Evolutionary conservation across 2,329 filamentous ascomycete species (phyloP), one percentile per base, ranked within the genome.

Genomic region (Colletotrichum eleusines): DNA sequence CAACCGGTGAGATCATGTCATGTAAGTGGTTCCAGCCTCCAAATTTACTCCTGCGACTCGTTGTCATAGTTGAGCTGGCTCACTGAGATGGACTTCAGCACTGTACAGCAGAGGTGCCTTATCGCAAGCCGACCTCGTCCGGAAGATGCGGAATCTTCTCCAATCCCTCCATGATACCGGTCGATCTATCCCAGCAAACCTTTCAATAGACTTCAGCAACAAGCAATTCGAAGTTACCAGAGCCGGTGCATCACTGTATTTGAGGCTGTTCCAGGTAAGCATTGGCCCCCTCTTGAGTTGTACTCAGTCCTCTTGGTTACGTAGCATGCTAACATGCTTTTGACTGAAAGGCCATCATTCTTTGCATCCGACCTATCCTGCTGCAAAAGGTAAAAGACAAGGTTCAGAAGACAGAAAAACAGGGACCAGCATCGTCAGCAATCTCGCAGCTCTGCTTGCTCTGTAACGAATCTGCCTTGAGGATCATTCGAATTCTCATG

Each of bases 371-470:
- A 2, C 77, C 77, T 28, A 74, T 78, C 16, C 63, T 78, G 5
- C 73, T 78, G 0, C 77, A 78, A 26, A 67, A 74, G 16, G 77
- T 77, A 31, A 78, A 78, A 40, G 77, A 78, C 28, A 77, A 77
- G 42, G 75, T 78, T 5, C 61, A 76, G 14, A 67, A 71, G 1
- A 67, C 69, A 1, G 63, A 74, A 2, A 72, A 74, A 9, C 71
- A 75, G 1, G 73, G 33, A 11, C n/a, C 75, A 1, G 65, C 74
- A 4, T 74, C 77, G 4, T 64, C 66, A 0, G 68, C 68, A 23
- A 71, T 71, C 16, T 72, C 71, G 1, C 72, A 74, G 1, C 66
- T 78, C 0, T 77, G 74, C 26, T 64, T 74, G 42, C 73, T 76
- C 6, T 77, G 76, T 23, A 74, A 74, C 6, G 76, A 77, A n/a